Evolutionary conservation across 805 yeast species (phyloP).

Genomic region (Zygosaccharomyces bisporus): DNA sequence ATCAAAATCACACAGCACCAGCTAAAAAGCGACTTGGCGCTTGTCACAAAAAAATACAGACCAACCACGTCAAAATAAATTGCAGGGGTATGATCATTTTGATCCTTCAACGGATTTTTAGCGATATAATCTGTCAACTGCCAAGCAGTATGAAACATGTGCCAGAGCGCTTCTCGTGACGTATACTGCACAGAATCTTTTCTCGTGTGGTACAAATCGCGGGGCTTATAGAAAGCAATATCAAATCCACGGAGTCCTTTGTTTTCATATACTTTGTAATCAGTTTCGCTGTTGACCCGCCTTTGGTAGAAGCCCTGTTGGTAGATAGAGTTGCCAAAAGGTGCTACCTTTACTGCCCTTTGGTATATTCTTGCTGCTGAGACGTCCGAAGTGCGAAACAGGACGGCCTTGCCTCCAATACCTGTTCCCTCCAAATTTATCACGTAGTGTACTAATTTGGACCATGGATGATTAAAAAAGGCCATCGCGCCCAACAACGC

Average conservation of each 20-base stretch:
- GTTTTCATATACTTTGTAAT: conserved; percentile 65
- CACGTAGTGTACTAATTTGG: conserved; percentile 54
- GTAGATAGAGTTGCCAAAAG: conserved; percentile 75
- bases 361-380: conserved; percentile 60
- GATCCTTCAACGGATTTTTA: conserved; percentile 36
- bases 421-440: conserved; percentile 91
- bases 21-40: conserved; percentile 48
- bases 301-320: conserved; percentile 82
- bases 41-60: conserved; percentile 47
- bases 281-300: conserved; percentile 76
- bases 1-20: conserved; percentile 51
- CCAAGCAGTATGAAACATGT: conserved; percentile 71
- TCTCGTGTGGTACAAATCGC: conserved; percentile 77
- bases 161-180: conserved; percentile 69
- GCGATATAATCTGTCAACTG: conserved; percentile 53
- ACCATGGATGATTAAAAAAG: conserved; percentile 72
- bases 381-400: conserved; percentile 79
- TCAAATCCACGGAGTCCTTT: conserved; percentile 81
- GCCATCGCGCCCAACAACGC: conserved; percentile 79
- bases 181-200: conserved; percentile 66
- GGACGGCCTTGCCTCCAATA: conserved; percentile 77
- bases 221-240: conserved; percentile 82
- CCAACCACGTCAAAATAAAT: conserved; percentile 66
- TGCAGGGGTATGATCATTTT: conserved; percentile 41
- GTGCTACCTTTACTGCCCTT: conserved; percentile 50